Conservation (phyloP, 2,329 filamentous ascomycete species). For the Pseudocercospora cruenta region DNA sequence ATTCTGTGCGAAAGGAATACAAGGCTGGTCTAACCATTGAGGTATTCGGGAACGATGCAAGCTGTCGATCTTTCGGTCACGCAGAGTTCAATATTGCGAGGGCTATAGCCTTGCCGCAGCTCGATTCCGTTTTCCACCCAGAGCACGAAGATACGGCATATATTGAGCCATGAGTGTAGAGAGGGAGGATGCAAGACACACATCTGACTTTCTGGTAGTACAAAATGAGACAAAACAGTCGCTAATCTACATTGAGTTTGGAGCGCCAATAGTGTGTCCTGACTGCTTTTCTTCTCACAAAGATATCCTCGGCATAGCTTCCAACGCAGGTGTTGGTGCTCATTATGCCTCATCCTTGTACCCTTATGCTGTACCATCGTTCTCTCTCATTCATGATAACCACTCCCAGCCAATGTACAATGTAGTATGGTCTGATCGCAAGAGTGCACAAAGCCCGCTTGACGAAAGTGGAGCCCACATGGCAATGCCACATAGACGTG, state of each 20-base stretch:
- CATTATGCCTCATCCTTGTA: not conserved
- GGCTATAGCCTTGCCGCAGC: no score
- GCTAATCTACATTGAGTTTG: not conserved
- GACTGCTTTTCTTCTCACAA: not conserved
- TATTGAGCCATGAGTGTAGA: no score
- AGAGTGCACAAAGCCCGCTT: not conserved
- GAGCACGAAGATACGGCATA: no score
- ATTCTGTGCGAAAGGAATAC: no score
- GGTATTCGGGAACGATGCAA: not conserved
- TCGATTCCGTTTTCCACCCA: no score
- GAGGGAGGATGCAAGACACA: not conserved
- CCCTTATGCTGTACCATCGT: not conserved
- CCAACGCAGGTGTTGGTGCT: not conserved
- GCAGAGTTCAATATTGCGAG: no score
- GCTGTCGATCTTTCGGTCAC: no score
- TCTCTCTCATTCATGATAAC: not conserved
- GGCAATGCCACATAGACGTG: not conserved
- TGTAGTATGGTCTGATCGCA: not conserved
- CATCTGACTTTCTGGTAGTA: not conserved
- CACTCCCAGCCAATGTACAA: not conserved
- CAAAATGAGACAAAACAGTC: not conserved
- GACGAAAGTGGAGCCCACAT: not conserved
- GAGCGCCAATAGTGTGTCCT: not conserved
- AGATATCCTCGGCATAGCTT: not conserved
- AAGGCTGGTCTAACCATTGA: not conserved